Percentiles rank a stretch among this genome's conserved stretches.
These are phyloP conservation scores for Colletotrichum cordylinicola DNA, from an alignment of 2,329 filamentous ascomycete species.

Conservation along the genomic window DNA sequence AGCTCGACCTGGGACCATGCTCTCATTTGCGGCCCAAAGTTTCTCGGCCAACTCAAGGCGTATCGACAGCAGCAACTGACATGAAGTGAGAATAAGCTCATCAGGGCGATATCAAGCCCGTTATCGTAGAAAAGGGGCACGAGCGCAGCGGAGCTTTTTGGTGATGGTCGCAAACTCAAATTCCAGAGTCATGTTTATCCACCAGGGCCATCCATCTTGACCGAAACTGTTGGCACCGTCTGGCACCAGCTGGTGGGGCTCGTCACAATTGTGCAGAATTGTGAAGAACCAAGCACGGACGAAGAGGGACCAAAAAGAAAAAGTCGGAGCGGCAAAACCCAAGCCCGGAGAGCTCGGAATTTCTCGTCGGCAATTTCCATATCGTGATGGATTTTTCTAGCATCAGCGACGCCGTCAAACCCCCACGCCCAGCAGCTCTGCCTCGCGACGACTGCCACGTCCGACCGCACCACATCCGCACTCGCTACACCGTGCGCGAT, in stretches of 20 bases:
- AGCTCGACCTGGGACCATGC: background rate
- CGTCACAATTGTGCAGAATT: background rate
- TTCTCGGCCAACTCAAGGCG: too few relatives aligned
- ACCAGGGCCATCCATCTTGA: background rate
- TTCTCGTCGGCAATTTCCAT: conserved; percentile 18
- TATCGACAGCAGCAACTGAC: background rate
- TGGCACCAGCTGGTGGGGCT: background rate
- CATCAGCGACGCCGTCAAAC: background rate
- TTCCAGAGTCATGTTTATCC: background rate
- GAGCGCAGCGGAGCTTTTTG: background rate
- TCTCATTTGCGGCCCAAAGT: background rate
- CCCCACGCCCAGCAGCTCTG: background rate
- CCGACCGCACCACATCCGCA: conserved; percentile 3
- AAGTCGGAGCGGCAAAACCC: conserved; percentile 9
- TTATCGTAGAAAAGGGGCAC: background rate
- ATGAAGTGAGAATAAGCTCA: background rate
- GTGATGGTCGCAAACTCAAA: conserved; percentile 6
- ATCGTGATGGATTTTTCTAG: conserved; percentile 14
- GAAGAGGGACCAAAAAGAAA: background rate
- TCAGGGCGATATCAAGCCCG: background rate
- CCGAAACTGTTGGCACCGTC: background rate
- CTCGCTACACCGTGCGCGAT: background rate
- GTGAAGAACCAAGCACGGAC: background rate
- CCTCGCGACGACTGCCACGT: background rate
- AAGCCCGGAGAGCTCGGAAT: conserved; percentile 4